These are phyloP conservation scores for Fusarium lateritium DNA, from an alignment of 2,329 filamentous ascomycete genomes.

Conservation along the genomic window DNA sequence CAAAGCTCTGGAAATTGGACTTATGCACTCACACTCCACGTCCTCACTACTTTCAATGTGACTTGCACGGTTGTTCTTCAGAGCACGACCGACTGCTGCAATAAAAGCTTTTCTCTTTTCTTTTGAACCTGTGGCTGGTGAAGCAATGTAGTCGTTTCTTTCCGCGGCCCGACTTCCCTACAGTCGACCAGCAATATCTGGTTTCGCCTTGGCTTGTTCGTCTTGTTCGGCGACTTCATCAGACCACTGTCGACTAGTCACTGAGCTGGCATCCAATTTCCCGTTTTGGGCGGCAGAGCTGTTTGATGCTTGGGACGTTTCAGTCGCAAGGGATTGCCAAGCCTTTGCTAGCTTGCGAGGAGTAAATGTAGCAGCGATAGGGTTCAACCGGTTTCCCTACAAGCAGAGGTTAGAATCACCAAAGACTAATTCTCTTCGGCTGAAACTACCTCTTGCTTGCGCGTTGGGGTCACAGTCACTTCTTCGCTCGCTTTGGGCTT, in stretches of 20 bases:
- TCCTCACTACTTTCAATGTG: neutral
- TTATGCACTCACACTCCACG: constrained; percentile 34
- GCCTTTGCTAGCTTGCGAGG: constrained; percentile 55
- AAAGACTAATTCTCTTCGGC: constrained; percentile 48
- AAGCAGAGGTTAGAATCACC: constrained; percentile 60
- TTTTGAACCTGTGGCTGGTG: constrained; percentile 11
- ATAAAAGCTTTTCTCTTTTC: constrained; percentile 43
- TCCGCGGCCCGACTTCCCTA: constrained; percentile 23
- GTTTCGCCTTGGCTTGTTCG: constrained; percentile 18
- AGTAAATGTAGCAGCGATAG: constrained; percentile 69
- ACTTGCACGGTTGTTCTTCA: constrained; percentile 30
- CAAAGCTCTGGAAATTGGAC: neutral
- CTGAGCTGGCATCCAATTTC: constrained; percentile 20
- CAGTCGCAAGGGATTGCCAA: constrained; percentile 19
- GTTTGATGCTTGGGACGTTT: constrained; percentile 33
- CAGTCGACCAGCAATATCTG: constrained; percentile 7
- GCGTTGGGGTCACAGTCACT: constrained; percentile 54
- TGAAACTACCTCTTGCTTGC: constrained; percentile 67
- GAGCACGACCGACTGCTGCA: constrained; percentile 38
- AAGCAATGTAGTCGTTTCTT: neutral
- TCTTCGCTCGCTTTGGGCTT: constrained; percentile 38
- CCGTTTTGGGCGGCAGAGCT: constrained; percentile 19
- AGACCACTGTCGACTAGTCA: constrained; percentile 48
- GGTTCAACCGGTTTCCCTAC: constrained; percentile 69
- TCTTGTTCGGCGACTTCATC: constrained; percentile 51